Percentiles rank a stretch among this genome's conserved stretches.
Evolutionary conservation across 352 stramenopile genomes (phyloP).

Genomic region (Globisporangium alternatum): DNA sequence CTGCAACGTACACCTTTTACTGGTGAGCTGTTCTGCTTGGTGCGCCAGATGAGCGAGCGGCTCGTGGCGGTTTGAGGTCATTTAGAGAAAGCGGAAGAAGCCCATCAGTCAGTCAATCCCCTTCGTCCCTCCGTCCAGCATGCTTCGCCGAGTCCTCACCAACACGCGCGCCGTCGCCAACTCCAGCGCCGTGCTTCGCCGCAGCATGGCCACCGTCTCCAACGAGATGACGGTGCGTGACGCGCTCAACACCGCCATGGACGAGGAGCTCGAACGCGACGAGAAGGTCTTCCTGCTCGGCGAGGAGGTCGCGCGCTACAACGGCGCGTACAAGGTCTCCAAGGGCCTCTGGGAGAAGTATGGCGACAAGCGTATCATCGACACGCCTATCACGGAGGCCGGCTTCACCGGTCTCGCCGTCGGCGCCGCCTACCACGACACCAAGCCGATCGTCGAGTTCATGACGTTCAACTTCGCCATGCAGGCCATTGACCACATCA

Average conservation of each 20-base stretch:
- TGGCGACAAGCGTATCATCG: conserved; percentile 98
- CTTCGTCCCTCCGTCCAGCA: background rate
- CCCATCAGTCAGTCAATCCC: conserved; percentile 18
- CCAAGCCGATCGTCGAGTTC: conserved; percentile 99
- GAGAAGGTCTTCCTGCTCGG: conserved; percentile 94
- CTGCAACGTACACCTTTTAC: conserved; percentile 9
- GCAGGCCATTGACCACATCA: conserved; percentile 99
- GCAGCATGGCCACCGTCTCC: conserved; percentile 72
- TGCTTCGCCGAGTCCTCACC: conserved; percentile 49
- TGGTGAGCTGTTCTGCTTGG: conserved; percentile 27
- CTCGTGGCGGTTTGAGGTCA: background rate
- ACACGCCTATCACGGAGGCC: conserved; percentile 99
- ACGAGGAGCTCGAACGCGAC: conserved; percentile 99
- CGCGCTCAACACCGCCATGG: conserved; percentile 97
- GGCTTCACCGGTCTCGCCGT: conserved; percentile 94
- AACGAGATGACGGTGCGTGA: conserved; percentile 96
- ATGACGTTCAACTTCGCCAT: conserved; percentile 99
- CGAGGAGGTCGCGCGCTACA: conserved; percentile 99
- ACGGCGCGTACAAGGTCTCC: conserved; percentile 99
- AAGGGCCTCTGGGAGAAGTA: conserved; percentile 99
- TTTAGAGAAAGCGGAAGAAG: conserved; percentile 19
- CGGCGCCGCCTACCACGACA: conserved; percentile 95
- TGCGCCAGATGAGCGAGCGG: background rate
- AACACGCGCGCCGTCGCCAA: conserved; percentile 23
- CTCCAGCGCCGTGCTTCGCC: conserved; percentile 31